These are phyloP conservation scores for Asterella californica DNA, from an alignment of 225 moss, liverwort and hornwort species.

Conservation along the genomic window DNA sequence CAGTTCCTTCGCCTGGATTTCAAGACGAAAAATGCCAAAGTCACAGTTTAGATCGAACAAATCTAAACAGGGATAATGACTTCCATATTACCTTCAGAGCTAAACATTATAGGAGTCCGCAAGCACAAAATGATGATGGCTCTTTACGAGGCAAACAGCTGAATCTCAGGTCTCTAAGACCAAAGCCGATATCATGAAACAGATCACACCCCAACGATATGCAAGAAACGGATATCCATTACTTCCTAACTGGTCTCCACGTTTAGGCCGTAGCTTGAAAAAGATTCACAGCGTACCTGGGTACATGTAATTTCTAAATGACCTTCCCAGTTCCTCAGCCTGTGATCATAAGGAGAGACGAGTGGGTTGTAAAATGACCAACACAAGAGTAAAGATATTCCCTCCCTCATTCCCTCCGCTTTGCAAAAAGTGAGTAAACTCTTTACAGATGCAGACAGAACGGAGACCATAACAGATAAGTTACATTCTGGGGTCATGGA, in stretches of 20 bases:
- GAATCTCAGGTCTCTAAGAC: neutral
- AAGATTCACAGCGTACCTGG: conserved; percentile 51
- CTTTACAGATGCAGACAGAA: no score
- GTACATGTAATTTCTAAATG: conserved; percentile 92
- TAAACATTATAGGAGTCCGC: neutral
- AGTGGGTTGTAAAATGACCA: neutral
- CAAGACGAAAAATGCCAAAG: neutral
- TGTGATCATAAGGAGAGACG: conserved; percentile 20
- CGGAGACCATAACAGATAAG: neutral
- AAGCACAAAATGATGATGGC: neutral
- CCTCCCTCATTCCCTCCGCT: neutral
- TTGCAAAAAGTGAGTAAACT: neutral
- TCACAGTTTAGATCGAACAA: neutral
- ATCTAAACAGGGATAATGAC: neutral
- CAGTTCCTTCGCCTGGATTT: conserved; percentile 85
- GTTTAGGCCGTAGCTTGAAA: neutral
- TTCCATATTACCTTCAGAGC: neutral
- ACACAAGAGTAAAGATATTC: neutral
- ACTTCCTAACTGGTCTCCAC: no score
- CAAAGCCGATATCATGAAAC: no score
- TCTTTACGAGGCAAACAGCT: neutral
- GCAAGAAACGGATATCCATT: no score
- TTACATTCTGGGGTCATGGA: neutral
- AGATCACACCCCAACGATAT: no score
- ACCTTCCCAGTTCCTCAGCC: conserved; percentile 93